Percentiles rank a stretch among this genome's conserved stretches.
phyloP scores from a whole-genome alignment of 306 rosid species.

The Casuarina glauca region DNA sequence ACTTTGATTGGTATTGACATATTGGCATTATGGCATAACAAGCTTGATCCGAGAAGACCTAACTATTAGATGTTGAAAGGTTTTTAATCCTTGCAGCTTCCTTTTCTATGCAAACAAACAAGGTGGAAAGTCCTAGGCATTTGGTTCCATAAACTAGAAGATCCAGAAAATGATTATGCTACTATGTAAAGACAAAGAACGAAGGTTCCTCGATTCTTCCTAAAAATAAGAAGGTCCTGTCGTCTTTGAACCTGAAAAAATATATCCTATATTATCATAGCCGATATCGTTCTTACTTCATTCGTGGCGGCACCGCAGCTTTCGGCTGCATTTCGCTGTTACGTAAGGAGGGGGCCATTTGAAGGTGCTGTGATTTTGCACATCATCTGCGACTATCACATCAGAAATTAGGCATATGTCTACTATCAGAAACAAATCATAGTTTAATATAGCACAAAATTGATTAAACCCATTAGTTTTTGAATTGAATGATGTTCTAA shows the following conservation, averaged over 20 bases:
- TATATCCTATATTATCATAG: neutral
- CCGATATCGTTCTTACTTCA: neutral
- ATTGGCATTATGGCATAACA: no score
- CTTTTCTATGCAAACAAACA: neutral
- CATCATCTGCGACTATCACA: no score
- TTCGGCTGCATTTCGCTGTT: neutral
- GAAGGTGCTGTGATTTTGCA: no score
- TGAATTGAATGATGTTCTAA: no score
- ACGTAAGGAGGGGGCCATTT: neutral
- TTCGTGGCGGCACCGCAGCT: neutral
- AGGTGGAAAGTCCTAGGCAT: neutral
- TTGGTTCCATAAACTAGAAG: neutral
- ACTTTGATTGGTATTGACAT: no score
- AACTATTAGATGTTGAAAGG: no score
- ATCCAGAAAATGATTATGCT: neutral
- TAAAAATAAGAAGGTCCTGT: slow-evolving; percentile 1
- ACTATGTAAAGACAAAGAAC: neutral
- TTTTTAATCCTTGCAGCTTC: no score
- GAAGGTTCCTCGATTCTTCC: slow-evolving; percentile 45
- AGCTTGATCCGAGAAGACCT: no score
- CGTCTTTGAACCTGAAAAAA: neutral
- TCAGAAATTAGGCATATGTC: no score
- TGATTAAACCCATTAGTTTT: no score
- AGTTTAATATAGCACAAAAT: no score
- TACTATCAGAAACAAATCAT: no score